Conservation (phyloP, 345 rosid genomes). For the Passiflora organensis region DNA sequence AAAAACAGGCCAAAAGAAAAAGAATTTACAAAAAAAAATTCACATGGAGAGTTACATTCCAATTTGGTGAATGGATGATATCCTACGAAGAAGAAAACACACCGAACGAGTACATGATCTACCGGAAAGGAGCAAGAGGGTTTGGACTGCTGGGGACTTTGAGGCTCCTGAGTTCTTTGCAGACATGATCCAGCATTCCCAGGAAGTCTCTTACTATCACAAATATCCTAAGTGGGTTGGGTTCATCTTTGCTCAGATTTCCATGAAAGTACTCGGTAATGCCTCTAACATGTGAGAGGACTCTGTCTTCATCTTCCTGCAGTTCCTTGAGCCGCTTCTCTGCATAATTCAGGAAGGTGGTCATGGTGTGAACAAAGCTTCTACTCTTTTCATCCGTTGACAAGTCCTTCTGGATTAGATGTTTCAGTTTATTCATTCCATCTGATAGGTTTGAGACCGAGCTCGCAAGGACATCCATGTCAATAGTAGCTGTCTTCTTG, state of each 20-base stretch:
- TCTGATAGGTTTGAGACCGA: slow-evolving; percentile 74
- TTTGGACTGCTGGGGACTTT: slow-evolving; percentile 55
- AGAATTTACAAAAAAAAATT: not conserved
- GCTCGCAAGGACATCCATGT: slow-evolving; percentile 76
- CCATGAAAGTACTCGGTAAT: slow-evolving; percentile 95
- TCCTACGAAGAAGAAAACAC: slow-evolving; percentile 2
- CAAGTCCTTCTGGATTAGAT: slow-evolving; percentile 40
- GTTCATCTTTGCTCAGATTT: slow-evolving; percentile 74
- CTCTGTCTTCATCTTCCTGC: slow-evolving; percentile 64
- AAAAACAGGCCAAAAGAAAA: slow-evolving; percentile 13
- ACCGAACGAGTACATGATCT: slow-evolving; percentile 12
- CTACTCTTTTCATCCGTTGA: slow-evolving; percentile 40
- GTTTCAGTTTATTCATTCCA: slow-evolving; percentile 49
- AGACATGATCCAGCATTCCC: slow-evolving; percentile 90
- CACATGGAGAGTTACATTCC: not conserved
- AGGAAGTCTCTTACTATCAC: slow-evolving; percentile 96
- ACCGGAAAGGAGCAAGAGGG: slow-evolving; percentile 83
- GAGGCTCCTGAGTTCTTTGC: slow-evolving; percentile 74
- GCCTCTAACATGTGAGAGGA: slow-evolving; percentile 61
- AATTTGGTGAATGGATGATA: slow-evolving; percentile 1
- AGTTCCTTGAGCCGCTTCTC: slow-evolving; percentile 59
- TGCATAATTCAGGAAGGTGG: slow-evolving; percentile 46
- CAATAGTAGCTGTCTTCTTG: slow-evolving; percentile 85
- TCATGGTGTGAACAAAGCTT: slow-evolving; percentile 55
- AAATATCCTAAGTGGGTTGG: slow-evolving; percentile 77